Conservation (phyloP, 352 stramenopile genomes). For the Pythium insidiosum region DNA sequence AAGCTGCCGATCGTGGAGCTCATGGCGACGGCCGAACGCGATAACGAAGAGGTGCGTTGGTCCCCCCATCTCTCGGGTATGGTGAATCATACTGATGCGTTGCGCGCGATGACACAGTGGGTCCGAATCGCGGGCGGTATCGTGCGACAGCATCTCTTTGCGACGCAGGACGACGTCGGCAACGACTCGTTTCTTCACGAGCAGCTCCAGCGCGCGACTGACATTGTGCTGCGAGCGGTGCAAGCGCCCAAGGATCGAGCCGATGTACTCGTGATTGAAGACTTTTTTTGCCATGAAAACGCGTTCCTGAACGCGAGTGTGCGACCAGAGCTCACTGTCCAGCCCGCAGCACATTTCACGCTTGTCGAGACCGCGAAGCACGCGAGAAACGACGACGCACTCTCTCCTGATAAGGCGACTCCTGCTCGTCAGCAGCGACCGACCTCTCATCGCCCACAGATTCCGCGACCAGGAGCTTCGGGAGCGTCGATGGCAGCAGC, state of each 20-base stretch:
- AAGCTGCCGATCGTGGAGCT: constrained; percentile 41
- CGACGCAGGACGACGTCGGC: constrained; percentile 25
- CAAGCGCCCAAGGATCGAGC: constrained; percentile 11
- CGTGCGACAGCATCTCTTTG: constrained; percentile 64
- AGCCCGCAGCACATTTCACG: constrained; percentile 50
- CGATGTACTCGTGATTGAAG: constrained; percentile 21
- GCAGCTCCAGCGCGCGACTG: constrained; percentile 33
- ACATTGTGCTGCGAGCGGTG: constrained; percentile 34
- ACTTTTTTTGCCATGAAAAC: constrained; percentile 65
- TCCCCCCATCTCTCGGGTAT: neutral
- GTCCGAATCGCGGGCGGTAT: constrained; percentile 50
- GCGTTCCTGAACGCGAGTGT: constrained; percentile 52
- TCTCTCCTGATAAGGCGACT: no score
- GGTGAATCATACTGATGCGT: no score
- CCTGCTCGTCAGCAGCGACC: no score
- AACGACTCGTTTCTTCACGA: constrained; percentile 59
- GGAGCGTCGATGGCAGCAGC: constrained; percentile 8
- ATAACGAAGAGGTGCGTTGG: constrained; percentile 43
- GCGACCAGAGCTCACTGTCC: constrained; percentile 28
- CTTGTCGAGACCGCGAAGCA: constrained; percentile 28
- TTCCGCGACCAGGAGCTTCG: constrained; percentile 23
- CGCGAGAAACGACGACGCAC: constrained; percentile 11
- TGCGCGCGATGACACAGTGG: no score
- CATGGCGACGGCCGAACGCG: constrained; percentile 41
- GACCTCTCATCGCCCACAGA: constrained; percentile 40